Evolutionary conservation across 768 basidiomycete species (phyloP), one percentile per base, ranked within the genome.

Genomic region (Panaeolus papilionaceus): DNA sequence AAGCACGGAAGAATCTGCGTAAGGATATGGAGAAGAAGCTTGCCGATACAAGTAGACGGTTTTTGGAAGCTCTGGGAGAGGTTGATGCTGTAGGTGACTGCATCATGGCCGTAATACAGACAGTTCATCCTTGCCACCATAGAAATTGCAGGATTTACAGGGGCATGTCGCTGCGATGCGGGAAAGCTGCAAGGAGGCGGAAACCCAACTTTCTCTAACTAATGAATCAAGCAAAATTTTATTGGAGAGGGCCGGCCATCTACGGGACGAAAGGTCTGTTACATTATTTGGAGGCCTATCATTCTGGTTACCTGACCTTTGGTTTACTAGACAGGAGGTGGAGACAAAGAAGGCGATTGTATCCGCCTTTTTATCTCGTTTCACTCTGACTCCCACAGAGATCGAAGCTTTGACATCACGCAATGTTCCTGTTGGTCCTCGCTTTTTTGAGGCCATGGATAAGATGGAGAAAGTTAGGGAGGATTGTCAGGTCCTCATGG

Each of bases 121-220:
- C 58, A 44, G n/a, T n/a, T 63, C 18, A 47, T 69, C 49, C 14
- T 37, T 33, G 38, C 14, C 38, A 66, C 49, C 54, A 64, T 69
- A 99, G 97, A 96, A 93, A 88, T 81, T 99, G 44, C 87, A 89
- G 71, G 87, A 89, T 38, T 80, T 99, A 20, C 91, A 97, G 70
- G 81, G 80, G 0, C 91, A 96, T 75, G 86, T 98, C 63, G 78
- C 80, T 16, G 88, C 88, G 9, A 98, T 99, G 95, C 89, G 91
- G 58, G 66, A 76, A 4, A 88, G 89, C 70, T 98, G 95, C 71
- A 92, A 95, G 73, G 88, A 94, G 64, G 95, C 94, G 0, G 92
- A 96, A 70, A 80, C 81, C 1, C 92, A 94, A 67, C 82, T 98
- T 10, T 83, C 84, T 37, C 80, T 89, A 12, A 94, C 95, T 0